Evolutionary conservation across 768 basidiomycete genomes (phyloP).

Genomic region (Leucosporidium creatinivorum): DNA sequence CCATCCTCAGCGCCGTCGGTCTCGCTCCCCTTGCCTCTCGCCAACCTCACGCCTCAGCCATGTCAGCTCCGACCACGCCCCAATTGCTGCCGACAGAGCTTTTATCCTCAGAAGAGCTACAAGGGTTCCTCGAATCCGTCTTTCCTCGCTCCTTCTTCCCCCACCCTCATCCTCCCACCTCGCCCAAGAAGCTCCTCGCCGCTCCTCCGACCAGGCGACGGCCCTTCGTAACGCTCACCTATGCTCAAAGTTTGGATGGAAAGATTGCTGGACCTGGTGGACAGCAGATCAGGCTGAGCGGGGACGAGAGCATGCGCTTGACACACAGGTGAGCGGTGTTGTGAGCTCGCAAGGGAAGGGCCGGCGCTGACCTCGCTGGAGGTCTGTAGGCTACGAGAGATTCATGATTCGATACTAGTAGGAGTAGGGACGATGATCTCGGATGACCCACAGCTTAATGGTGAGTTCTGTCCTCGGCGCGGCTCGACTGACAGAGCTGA

Average conservation of each 20-base stretch:
- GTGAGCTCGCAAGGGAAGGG: not conserved
- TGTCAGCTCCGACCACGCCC: too few species aligned
- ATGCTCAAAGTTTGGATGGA: conserved; percentile 54
- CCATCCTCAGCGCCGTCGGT: too few species aligned
- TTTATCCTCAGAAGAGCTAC: not conserved
- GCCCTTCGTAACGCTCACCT: conserved; percentile 44
- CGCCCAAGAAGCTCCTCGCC: not conserved
- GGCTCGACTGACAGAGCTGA: not conserved
- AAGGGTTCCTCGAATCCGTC: not conserved
- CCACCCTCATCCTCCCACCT: not conserved
- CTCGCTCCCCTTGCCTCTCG: too few species aligned
- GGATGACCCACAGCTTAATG: conserved; percentile 90
- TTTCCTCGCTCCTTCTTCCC: not conserved
- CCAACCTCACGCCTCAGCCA: too few species aligned
- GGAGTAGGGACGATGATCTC: conserved; percentile 83
- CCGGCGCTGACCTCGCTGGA: not conserved
- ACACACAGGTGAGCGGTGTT: conserved; percentile 68
- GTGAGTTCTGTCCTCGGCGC: conserved; percentile 58
- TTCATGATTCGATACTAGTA: conserved; percentile 88
- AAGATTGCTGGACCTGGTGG: conserved; percentile 73
- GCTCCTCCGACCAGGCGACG: not conserved
- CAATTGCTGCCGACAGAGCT: not conserved
- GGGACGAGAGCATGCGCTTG: conserved; percentile 80
- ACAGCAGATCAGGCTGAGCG: conserved; percentile 71
- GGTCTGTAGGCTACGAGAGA: conserved; percentile 65